Percentiles rank a stretch among this genome's conserved stretches.
Conservation (phyloP, 192 early-diverging fungal genomes). For the Chytriomyces hyalinus region DNA sequence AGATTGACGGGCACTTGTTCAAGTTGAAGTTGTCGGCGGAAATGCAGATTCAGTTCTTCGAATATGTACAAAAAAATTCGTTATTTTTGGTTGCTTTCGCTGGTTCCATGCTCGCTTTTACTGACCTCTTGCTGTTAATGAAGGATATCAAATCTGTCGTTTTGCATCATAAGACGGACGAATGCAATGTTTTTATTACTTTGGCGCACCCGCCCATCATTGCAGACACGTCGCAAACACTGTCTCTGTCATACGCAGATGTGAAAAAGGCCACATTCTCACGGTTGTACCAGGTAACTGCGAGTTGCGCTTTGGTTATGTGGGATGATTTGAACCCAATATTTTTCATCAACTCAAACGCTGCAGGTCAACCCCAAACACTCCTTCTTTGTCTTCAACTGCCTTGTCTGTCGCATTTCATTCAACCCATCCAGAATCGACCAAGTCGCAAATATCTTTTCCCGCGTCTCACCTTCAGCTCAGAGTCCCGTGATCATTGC, state of each 20-base stretch:
- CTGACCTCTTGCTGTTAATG: not conserved
- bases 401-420: slow-evolving; percentile 19
- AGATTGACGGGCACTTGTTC: slow-evolving; percentile 15
- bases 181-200: slow-evolving; percentile 22
- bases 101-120: not conserved
- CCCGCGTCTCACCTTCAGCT: slow-evolving; percentile 14
- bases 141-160: slow-evolving; percentile 34
- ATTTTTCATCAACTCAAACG: not conserved
- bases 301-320: not conserved
- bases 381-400: slow-evolving; percentile 23
- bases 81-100: too few relatives aligned
- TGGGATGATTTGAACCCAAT: not conserved
- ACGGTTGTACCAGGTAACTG: not conserved
- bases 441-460: slow-evolving; percentile 6
- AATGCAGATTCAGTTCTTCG: slow-evolving; percentile 28
- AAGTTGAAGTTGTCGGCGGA: slow-evolving; percentile 33
- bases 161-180: slow-evolving; percentile 17
- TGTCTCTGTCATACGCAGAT: slow-evolving; percentile 5
- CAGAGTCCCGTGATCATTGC: slow-evolving; percentile 21
- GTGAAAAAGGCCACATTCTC: slow-evolving; percentile 8
- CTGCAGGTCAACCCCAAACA: slow-evolving; percentile 24
- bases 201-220: slow-evolving; percentile 23
- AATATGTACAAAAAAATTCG: slow-evolving; percentile 2
- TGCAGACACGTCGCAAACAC: slow-evolving; percentile 19
- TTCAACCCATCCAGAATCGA: slow-evolving; percentile 13